Percentiles rank a stretch among this genome's conserved stretches.
phyloP scores from a whole-genome alignment of 257 asterid genomes.

The Avicennia marina region DNA sequence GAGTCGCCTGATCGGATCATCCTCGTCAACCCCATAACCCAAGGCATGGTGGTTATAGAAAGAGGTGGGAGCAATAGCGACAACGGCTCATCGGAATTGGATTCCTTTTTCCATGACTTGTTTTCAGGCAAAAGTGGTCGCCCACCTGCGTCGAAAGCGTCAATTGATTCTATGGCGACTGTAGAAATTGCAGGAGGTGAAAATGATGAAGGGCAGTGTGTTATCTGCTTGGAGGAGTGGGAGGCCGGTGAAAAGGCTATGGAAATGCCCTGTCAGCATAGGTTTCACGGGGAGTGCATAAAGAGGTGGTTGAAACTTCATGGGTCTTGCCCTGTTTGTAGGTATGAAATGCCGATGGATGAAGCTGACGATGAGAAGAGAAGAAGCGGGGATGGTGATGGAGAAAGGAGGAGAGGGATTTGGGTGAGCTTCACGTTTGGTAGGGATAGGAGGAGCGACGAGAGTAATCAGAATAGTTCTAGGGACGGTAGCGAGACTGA shows the following conservation, averaged over 20 bases:
- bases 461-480: neutral
- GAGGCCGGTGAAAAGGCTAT: conserved; percentile 36
- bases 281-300: conserved; percentile 52
- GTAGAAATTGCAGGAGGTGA: conserved; percentile 35
- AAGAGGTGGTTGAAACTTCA: conserved; percentile 66
- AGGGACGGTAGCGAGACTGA: no score
- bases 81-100: conserved; percentile 21
- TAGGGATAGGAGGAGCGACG: conserved; percentile 14
- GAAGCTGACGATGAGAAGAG: conserved; percentile 21
- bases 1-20: conserved; percentile 37
- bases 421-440: conserved; percentile 39
- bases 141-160: conserved; percentile 70
- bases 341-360: conserved; percentile 66
- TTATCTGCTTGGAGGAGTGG: conserved; percentile 70
- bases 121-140: conserved; percentile 38
- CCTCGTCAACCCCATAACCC: conserved; percentile 53
- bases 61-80: conserved; percentile 4
- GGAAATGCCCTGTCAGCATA: conserved; percentile 76
- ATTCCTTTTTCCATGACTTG: conserved; percentile 29
- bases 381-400: conserved; percentile 21
- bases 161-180: conserved; percentile 50
- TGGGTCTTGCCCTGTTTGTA: conserved; percentile 83
- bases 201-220: conserved; percentile 34
- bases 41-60: conserved; percentile 51
- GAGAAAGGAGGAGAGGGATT: conserved; percentile 43